A percentile compares a stretch with the other conserved stretches of the same genome.
phyloP scores from a whole-genome alignment of 805 yeast genomes.

The Wickerhamomyces bisporus region DNA sequence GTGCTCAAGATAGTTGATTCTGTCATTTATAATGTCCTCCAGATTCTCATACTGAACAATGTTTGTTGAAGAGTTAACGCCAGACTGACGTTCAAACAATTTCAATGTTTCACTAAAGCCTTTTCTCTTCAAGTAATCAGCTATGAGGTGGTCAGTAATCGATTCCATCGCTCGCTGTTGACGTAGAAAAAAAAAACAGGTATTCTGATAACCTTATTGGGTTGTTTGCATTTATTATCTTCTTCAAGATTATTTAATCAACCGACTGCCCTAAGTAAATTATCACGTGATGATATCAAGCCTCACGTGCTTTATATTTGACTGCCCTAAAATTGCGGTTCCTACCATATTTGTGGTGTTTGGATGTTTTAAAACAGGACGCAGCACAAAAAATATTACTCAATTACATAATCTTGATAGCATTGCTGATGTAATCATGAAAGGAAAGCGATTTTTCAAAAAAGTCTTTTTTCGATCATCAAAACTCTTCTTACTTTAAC shows the following conservation, averaged over 20 bases:
- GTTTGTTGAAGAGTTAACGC: slow-evolving; percentile 2
- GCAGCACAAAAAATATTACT: neutral
- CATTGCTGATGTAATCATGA: neutral
- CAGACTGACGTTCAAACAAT: slow-evolving; percentile 36
- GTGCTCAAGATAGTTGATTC: slow-evolving; percentile 26
- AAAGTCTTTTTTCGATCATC: neutral
- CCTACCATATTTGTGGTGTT: neutral
- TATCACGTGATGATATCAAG: slow-evolving; percentile 1
- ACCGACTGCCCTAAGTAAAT: slow-evolving; percentile 2
- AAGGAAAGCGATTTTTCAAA: neutral
- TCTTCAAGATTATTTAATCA: neutral
- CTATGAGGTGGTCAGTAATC: slow-evolving; percentile 38
- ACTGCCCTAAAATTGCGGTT: slow-evolving; percentile 3
- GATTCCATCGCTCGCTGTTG: too few species aligned
- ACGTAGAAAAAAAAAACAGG: too few species aligned
- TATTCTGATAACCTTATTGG: too few species aligned
- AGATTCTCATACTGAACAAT: slow-evolving; percentile 28
- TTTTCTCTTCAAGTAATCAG: slow-evolving; percentile 51
- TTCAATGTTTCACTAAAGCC: slow-evolving; percentile 41
- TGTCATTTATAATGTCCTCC: slow-evolving; percentile 35
- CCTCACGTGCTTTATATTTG: neutral
- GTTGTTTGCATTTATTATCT: too few species aligned
- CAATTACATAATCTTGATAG: neutral
- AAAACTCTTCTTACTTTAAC: slow-evolving; percentile 4
- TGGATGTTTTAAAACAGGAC: neutral